These are phyloP conservation scores for Pestalotiopsis sp. DNA, from an alignment of 2,329 filamentous ascomycete species.

Conservation along the genomic window DNA sequence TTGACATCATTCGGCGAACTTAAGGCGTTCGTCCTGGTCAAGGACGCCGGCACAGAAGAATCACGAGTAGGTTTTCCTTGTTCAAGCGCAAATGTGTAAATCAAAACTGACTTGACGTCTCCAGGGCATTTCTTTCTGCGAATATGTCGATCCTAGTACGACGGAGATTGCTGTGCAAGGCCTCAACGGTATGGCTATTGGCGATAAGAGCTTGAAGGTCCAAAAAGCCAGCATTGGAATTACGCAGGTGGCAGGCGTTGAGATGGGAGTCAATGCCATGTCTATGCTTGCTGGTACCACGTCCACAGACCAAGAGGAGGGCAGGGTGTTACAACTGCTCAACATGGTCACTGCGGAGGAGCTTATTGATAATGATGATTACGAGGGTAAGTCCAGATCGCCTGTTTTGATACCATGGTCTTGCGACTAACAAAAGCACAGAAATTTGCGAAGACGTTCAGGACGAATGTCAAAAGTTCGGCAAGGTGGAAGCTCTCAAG, in stretches of 20 bases:
- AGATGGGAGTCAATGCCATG: slow-evolving; percentile 97
- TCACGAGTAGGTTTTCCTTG: slow-evolving; percentile 67
- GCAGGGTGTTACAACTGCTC: slow-evolving; percentile 85
- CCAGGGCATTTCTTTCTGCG: slow-evolving; percentile 94
- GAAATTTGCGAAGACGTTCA: slow-evolving; percentile 96
- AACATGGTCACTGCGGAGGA: slow-evolving; percentile 99
- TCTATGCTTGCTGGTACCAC: slow-evolving; percentile 94
- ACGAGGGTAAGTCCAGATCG: slow-evolving; percentile 69
- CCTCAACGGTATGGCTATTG: slow-evolving; percentile 90
- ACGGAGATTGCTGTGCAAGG: slow-evolving; percentile 89
- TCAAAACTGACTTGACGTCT: not conserved
- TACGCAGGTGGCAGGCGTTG: slow-evolving; percentile 88
- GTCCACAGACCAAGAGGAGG: slow-evolving; percentile 75
- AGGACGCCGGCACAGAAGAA: slow-evolving; percentile 82
- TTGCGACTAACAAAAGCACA: slow-evolving; percentile 47
- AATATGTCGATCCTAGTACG: slow-evolving; percentile 77
- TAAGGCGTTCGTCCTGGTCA: slow-evolving; percentile 88
- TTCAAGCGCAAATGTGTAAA: not conserved
- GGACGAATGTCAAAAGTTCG: slow-evolving; percentile 93
- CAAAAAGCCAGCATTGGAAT: slow-evolving; percentile 88
- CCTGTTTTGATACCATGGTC: slow-evolving; percentile 3
- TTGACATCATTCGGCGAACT: slow-evolving; percentile 89
- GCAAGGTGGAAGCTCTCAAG: slow-evolving; percentile 84
- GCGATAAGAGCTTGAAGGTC: slow-evolving; percentile 83
- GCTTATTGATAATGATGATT: slow-evolving; percentile 90